Evolutionary conservation across 2,329 filamentous ascomycete species (phyloP).

Genomic region (Paecilomyces niveus): DNA sequence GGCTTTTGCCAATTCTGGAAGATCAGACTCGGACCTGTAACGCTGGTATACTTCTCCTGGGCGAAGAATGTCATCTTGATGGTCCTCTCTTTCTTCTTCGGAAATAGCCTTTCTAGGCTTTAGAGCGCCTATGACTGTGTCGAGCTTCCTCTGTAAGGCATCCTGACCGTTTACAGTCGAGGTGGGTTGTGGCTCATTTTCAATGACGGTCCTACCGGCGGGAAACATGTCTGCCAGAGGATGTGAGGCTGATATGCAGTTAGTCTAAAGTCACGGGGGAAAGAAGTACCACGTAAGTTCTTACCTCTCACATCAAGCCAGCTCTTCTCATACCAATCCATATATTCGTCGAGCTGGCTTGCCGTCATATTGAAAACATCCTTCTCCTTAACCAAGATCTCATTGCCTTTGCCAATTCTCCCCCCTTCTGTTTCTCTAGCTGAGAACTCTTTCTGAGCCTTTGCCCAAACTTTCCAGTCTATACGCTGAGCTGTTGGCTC

Average conservation of each 20-base stretch:
- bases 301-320: conserved; percentile 40
- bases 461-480: conserved; percentile 66
- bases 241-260: conserved; percentile 14
- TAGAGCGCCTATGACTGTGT: conserved; percentile 37
- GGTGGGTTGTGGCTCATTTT: conserved; percentile 6
- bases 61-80: conserved; percentile 25
- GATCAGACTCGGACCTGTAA: conserved; percentile 42
- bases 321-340: conserved; percentile 70
- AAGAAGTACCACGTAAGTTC: background rate
- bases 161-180: conserved; percentile 15
- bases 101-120: conserved; percentile 31
- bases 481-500: conserved; percentile 57
- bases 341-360: conserved; percentile 62
- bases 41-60: conserved; percentile 46
- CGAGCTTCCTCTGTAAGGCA: conserved; percentile 31
- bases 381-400: conserved; percentile 51
- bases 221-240: conserved; percentile 39
- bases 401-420: conserved; percentile 38
- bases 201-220: conserved; percentile 14
- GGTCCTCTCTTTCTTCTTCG: conserved; percentile 21
- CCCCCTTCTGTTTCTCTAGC: conserved; percentile 22
- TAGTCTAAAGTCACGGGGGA: background rate
- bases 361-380: conserved; percentile 57
- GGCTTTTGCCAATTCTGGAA: conserved; percentile 37
- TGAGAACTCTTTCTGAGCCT: conserved; percentile 38